Base-by-base conservation (phyloP, 192 early-diverging fungal species). In the Backusella psychrophila region DNA sequence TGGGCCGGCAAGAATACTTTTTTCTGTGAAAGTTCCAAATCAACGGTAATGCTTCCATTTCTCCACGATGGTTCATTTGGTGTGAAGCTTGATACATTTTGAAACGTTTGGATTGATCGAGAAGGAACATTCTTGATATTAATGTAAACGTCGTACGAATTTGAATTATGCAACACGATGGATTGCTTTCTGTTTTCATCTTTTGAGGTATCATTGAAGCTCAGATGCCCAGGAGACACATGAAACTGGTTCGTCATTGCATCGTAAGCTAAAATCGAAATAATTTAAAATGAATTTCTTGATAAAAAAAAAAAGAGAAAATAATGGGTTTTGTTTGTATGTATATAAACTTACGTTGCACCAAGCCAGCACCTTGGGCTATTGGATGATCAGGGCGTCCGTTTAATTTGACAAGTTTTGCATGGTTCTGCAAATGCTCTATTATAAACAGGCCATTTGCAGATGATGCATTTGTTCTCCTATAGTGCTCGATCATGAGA, bases 301-400 rank as follows among this genome's bases (percentile, higher is more conserved):
- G 36, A 63, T n/a, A 56, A 15, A 38, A 5, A 36, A 35, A 34
- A 53, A n/a, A n/a, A n/a, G n/a, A n/a, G n/a, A n/a, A n/a, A n/a
- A 63, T 14, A 44, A 44, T 44, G 4, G 14, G 0, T 41, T 0
- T 41, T 41, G 15, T 44, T 44, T 44, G 42, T 44, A 15, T 44
- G 15, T 17, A 17, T 44, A 17, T 17, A 49, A 29, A 63, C 21
- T 31, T 66, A 67, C 74, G 77, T 72, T 90, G 82, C 14, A 90
- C 49, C 23, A 90, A 79, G 72, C 89, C 89, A 63, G 89, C 85
- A 76, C 89, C 89, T 71, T 89, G 88, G 39, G 66, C 69, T 19
- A 84, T 73, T 42, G 78, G 82, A 33, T 46, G 67, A 31, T 84
- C 75, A 63, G 77, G 66, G 56, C 23, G 23, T 14, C 56, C 56